Evolutionary conservation across 1,139 yeast genomes (phyloP).

Genomic region (Saccharomyces hybrid): DNA sequence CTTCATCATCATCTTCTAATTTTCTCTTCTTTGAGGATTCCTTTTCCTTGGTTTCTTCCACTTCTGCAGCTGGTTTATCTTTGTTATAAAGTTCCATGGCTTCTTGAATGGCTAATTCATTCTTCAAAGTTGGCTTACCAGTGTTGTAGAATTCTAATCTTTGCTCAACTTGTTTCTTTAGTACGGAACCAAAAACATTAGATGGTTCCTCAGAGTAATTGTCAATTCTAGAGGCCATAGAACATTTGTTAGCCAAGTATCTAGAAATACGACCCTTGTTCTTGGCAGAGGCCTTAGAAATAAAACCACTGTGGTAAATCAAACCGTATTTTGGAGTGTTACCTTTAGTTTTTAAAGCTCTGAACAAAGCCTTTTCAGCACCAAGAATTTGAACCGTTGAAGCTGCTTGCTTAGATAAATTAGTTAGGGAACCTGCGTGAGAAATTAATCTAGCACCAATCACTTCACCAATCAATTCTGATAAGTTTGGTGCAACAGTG

Average conservation of each 20-base stretch:
- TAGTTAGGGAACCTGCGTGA: slow-evolving; percentile 95
- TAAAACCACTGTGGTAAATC: slow-evolving; percentile 93
- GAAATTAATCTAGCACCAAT: slow-evolving; percentile 98
- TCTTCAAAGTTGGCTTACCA: slow-evolving; percentile 95
- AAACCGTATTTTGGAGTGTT: slow-evolving; percentile 98
- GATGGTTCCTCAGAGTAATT: slow-evolving; percentile 85
- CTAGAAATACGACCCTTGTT: slow-evolving; percentile 99
- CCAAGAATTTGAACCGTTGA: slow-evolving; percentile 97
- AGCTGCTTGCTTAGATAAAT: slow-evolving; percentile 96
- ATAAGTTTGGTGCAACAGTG: slow-evolving; percentile 94
- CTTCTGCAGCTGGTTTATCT: slow-evolving; percentile 44
- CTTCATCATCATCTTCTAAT: slow-evolving; percentile 35
- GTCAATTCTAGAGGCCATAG: slow-evolving; percentile 97
- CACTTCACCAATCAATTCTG: slow-evolving; percentile 95
- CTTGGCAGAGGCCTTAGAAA: slow-evolving; percentile 93
- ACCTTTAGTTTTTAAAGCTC: slow-evolving; percentile 97
- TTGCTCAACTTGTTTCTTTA: slow-evolving; percentile 96
- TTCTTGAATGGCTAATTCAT: slow-evolving; percentile 85
- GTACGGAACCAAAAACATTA: slow-evolving; percentile 79
- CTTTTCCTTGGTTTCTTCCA: slow-evolving; percentile 26
- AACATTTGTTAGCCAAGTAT: slow-evolving; percentile 96
- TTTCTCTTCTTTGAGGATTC: slow-evolving; percentile 40
- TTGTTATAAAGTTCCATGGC: slow-evolving; percentile 68
- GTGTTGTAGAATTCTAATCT: slow-evolving; percentile 93
- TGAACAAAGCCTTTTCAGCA: slow-evolving; percentile 97